Evolutionary conservation across 495 filamentous ascomycete genomes (phyloP), one percentile per base, ranked within the genome.

Genomic region (Cudoniella acicularis): DNA sequence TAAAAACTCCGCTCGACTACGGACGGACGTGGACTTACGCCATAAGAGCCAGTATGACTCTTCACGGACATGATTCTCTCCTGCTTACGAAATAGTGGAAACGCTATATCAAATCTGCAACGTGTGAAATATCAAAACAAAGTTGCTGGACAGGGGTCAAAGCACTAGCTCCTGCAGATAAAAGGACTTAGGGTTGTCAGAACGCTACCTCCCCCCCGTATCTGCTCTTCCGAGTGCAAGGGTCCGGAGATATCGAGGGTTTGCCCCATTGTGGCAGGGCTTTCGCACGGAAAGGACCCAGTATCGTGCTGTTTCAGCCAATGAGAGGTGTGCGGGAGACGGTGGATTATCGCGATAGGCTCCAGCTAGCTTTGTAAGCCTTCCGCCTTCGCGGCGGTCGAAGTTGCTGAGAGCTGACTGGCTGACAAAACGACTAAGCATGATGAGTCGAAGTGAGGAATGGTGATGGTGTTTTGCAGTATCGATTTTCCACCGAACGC

Each of bases 361-460:
- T n/a, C n/a, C n/a, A n/a, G n/a, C n/a, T n/a, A n/a, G n/a, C n/a
- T n/a, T n/a, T n/a, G n/a, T n/a, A n/a, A n/a, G n/a, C n/a, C n/a
- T n/a, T n/a, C 30, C 6, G 13, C 30, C 30, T 4, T 36, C 4
- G 30, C 30, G 30, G 51, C 51, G 27, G 51, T 20, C 17, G 20
- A 20, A 21, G 30, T 36, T 36, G 13, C 6, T 36, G 30, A 13
- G 6, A 6, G 30, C 13, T 36, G 30, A 4, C 30, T 4, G 4
- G 30, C 4, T 36, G 30, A 36, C 30, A 36, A 36, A 36, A 13
- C 30, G 4, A 36, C 30, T 36, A 20, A n/a, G 8, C 1, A 1
- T 53, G 40, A 54, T 54, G 52, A 54, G 52, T 54, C 36, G 52
- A 25, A 8, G 21, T 54, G 52, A 54, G 36, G n/a, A n/a, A n/a